Evolutionary conservation across 129 eudicot genomes (phyloP).

Genomic region (Mikania micrantha): DNA sequence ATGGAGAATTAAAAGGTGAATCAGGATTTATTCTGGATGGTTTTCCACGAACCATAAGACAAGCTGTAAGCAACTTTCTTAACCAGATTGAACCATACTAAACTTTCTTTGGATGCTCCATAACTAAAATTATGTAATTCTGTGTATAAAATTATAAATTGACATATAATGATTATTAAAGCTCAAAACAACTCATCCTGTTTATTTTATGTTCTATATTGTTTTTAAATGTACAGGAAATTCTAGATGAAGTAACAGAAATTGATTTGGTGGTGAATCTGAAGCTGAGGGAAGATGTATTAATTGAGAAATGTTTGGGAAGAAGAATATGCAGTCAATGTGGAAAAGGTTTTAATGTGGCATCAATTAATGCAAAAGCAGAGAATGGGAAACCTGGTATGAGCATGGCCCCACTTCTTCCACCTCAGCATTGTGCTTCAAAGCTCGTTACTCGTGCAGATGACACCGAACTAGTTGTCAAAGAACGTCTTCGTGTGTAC

Average conservation of each 20-base stretch:
- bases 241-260: slow-evolving; percentile 66
- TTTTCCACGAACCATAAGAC: slow-evolving; percentile 92
- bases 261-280: slow-evolving; percentile 85
- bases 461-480: slow-evolving; percentile 55
- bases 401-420: slow-evolving; percentile 54
- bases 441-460: slow-evolving; percentile 84
- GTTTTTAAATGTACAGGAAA: slow-evolving; percentile 41
- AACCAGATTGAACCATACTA: no score
- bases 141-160: no score
- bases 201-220: no score
- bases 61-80: slow-evolving; percentile 94
- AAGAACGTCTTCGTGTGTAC: slow-evolving; percentile 63
- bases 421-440: slow-evolving; percentile 69
- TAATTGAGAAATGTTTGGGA: slow-evolving; percentile 82
- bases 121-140: no score
- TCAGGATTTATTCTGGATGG: slow-evolving; percentile 91
- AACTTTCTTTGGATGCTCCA: no score
- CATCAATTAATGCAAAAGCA: slow-evolving; percentile 43
- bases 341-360: slow-evolving; percentile 56
- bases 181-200: no score
- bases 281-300: slow-evolving; percentile 70
- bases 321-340: slow-evolving; percentile 62
- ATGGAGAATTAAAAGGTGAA: slow-evolving; percentile 80
- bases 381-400: slow-evolving; percentile 55
- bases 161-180: no score